Base-by-base conservation (phyloP, 768 basidiomycete genomes). In the Kwoniella europaea region DNA sequence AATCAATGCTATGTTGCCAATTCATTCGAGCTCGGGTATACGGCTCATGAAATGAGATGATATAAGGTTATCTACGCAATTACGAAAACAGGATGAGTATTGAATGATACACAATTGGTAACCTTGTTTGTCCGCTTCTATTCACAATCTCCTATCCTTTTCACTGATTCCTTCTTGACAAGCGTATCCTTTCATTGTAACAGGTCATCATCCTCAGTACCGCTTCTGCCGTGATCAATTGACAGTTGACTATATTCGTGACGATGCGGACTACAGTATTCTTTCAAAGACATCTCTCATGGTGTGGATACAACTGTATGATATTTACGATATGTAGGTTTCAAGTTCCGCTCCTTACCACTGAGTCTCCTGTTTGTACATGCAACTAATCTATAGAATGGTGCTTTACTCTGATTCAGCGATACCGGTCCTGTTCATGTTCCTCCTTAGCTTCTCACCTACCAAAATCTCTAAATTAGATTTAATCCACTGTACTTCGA, bases 241-340 rank as follows among this genome's bases (percentile, higher is more conserved):
- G 12, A 13, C 7, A 56, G 24, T 16, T 35, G 35, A 35, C 35
- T 35, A 6, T 35, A 35, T 35, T 35, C 46, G 12, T 7, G 5
- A 59, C 57, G 24, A 59, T 59, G 57, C 22, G 29, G 9, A 59
- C 57, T 2, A 59, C 57, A 59, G 57, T 29, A 5, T 27, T 59
- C 57, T 59, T 59, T 13, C 4, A 59, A 59, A 18, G 24, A 55
- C 54, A 55, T 55, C 10, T 22, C 10, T 6, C 54, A 20, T 55
- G 54, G 54, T n/a, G 20, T 22, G 20, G 16, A 55, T 55, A 55
- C 54, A 10, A 18, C 24, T n/a, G 15, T 22, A 24, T 20, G n/a
- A n/a, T 55, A 16, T 52, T 52, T 9, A 15, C 20, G 16, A 52
- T 52, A 15, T 52, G 50, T 52, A 52, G 16, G 50, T 52, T 52